phyloP scores from a whole-genome alignment of 805 yeast species.

The Candida suzukii region DNA sequence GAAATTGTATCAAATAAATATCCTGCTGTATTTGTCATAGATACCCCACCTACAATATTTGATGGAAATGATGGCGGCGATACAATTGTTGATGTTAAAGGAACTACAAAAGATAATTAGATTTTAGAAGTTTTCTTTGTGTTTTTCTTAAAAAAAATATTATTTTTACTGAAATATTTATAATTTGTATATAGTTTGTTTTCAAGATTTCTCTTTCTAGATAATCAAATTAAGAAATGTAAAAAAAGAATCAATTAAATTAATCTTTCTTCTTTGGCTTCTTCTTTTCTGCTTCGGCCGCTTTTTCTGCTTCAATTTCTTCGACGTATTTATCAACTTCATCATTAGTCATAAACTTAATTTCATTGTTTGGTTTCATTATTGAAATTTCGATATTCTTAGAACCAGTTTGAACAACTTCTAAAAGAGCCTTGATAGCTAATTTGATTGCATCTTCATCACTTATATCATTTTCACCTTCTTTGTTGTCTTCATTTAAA shows the following conservation, averaged over 20 bases:
- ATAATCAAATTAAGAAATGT: not conserved
- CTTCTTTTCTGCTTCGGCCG: constrained; percentile 72
- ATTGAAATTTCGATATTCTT: constrained; percentile 91
- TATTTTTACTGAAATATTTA: not conserved
- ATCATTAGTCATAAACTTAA: constrained; percentile 57
- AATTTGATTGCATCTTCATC: constrained; percentile 71
- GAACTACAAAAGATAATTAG: constrained; percentile 16
- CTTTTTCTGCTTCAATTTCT: constrained; percentile 83
- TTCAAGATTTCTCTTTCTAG: not conserved
- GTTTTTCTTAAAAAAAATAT: too few species aligned
- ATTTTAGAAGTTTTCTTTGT: too few species aligned
- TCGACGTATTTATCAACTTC: constrained; percentile 70
- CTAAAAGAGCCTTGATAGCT: constrained; percentile 80
- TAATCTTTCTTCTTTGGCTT: constrained; percentile 31
- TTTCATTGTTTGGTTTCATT: constrained; percentile 60
- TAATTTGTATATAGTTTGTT: not conserved
- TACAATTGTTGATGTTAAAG: constrained; percentile 21
- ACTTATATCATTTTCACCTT: constrained; percentile 37
- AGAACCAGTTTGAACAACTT: constrained; percentile 97
- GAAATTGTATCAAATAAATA: not conserved
- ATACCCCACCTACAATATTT: constrained; percentile 13
- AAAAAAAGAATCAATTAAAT: not conserved
- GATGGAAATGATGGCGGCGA: constrained; percentile 9
- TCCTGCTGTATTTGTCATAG: constrained; percentile 13
- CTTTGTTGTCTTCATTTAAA: constrained; percentile 22